Evolutionary conservation across 768 basidiomycete species (phyloP), one percentile per base, ranked within the genome.

Genomic region (Lactifluus rugatus): DNA sequence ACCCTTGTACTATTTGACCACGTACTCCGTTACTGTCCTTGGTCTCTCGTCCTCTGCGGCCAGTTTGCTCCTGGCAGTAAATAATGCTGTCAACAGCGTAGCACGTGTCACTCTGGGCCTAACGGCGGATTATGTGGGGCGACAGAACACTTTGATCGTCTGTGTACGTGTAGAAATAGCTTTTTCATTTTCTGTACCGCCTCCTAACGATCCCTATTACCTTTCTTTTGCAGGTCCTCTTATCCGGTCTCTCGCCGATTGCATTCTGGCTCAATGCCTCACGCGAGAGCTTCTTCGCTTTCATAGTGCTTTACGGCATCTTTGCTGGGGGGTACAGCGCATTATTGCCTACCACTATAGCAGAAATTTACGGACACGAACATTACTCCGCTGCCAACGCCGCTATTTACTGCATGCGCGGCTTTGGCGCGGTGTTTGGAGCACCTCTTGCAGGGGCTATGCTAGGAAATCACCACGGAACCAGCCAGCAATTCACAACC

Each of bases 261-360:
- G 70, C 71, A 0, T 66, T 77, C n/a, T 77, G 76, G 75, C 70
- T 74, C 50, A 60, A 73, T 52, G 74, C 75, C 10, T 60, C 67
- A 9, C 70, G 72, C 25, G 52, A 63, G 0, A 72, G 73, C 2
- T 78, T 75, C 61, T 62, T 74, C 41, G 70, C 70, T 0, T 76
- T 77, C 64, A 61, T 73, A 21, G 67, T 76, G 23, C 55, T 73
- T 50, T 77, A 78, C 58, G 76, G 74, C 16, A 65, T 76, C 50
- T 72, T 70, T 47, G 73, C 76, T 2, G 75, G 76, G 19, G 76
- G 76, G 2, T 76, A 77, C 66, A 76, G 76, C 56, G 72, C 74
- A 11, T 68, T 76, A 13, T 63, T 77, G 21, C 75, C 75, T 5
- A 75, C 76, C 6, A 74, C 75, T 1, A 73, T 75, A 56, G 70